Base-by-base conservation (phyloP, 2,329 filamentous ascomycete genomes). In the Ascochyta lentis region DNA sequence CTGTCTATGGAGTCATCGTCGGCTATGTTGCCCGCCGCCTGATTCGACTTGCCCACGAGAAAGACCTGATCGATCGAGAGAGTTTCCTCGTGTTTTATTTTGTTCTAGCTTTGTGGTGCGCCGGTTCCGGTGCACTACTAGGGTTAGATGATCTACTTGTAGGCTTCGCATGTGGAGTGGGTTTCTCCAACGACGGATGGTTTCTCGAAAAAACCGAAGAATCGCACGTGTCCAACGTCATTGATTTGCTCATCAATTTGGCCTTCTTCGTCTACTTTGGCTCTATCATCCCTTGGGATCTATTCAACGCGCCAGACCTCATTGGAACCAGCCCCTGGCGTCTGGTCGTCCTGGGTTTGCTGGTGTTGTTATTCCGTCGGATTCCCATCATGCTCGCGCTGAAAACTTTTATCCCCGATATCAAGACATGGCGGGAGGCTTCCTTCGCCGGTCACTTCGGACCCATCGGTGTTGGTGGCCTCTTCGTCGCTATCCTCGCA, bases 1-100 rank as follows among this genome's bases (percentile, higher is more conserved):
- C 92, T 41, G 70, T 98, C 55, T 97, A 89, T 67, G 95, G 95
- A 16, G 96, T 98, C 63, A 58, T 86, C 19, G 82, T 99, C 60
- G 95, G 95, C 16, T 99, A 98, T 71, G 85, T 90, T 66, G 95
- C 92, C 26, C 89, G 95, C 24, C 94, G 96, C 65, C 88, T 91
- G 24, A 97, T 99, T 80, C 92, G 92, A 68, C 89, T 81, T 59
- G 92, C 95, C 9, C 94, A 99, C 77, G 85, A 88, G 67, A 87
- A 84, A 64, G 90, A 95, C 44, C 76, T 96, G 52, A 96, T 99
- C 65, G 95, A 99, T 72, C 85, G 95, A 69, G 95, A 99, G 78
- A 98, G 94, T 76, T 98, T 97, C 70, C 85, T 99, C 50, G 95
- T 98, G 46, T 99, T 98, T 79, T 99, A 99, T 81, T 99, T 99